Percentiles rank a stretch among this genome's conserved stretches.
Conservation (phyloP, 75 land plant genomes). For the Pseudotsuga menziesii region DNA sequence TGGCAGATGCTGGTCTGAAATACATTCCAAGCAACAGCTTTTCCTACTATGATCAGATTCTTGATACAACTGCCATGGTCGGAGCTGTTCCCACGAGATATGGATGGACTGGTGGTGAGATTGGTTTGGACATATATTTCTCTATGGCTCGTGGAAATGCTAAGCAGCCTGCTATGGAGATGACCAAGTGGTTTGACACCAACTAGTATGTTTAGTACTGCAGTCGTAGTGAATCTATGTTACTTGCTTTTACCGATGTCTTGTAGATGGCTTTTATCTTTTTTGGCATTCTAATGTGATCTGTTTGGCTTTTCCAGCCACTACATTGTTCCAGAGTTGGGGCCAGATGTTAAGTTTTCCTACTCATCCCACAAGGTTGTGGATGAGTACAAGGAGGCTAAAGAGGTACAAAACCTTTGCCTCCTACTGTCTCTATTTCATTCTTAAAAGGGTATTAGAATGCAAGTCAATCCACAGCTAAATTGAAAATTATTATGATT, state of each 20-base stretch:
- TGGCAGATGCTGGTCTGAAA: conserved; percentile 27
- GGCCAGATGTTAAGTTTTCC: conserved; percentile 33
- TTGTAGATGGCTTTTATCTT: conserved; percentile 3
- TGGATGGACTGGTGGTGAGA: conserved; percentile 39
- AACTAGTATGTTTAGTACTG: conserved; percentile 34
- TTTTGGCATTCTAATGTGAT: neutral
- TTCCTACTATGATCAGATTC: conserved; percentile 46
- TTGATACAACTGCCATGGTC: conserved; percentile 45
- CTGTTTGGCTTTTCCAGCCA: conserved; percentile 22
- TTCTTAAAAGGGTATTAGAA: conserved; percentile 9
- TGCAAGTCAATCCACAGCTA: conserved; percentile 17
- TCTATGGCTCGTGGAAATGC: conserved; percentile 55
- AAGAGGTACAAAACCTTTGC: conserved; percentile 22
- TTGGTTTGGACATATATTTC: conserved; percentile 40
- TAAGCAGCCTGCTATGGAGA: conserved; percentile 44
- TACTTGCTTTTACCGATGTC: neutral
- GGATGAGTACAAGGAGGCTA: conserved; percentile 49
- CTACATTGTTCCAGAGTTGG: conserved; percentile 50
- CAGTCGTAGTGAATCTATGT: neutral
- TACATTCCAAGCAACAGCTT: conserved; percentile 49
- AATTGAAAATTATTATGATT: conserved; percentile 23
- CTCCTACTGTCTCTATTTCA: neutral
- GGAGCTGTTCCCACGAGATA: conserved; percentile 47
- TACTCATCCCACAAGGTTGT: conserved; percentile 49
- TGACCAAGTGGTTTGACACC: conserved; percentile 59